Percentiles rank a stretch among this genome's conserved stretches.
phyloP scores from a whole-genome alignment of 2,329 filamentous ascomycete genomes.

The Fusarium longipes region DNA sequence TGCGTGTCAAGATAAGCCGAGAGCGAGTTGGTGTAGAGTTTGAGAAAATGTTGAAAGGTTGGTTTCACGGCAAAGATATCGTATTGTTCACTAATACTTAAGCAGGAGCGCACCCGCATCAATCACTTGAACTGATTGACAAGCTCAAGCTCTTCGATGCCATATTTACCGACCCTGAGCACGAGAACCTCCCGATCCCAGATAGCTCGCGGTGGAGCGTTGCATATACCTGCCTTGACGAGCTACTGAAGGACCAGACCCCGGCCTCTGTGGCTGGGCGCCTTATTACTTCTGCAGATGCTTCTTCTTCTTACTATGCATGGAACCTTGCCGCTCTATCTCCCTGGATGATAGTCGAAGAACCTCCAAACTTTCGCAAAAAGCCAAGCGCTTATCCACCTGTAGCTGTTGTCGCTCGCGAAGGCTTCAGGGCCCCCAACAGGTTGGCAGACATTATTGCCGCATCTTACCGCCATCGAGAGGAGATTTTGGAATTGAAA shows the following conservation, averaged over 20 bases:
- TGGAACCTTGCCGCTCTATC: slow-evolving; percentile 82
- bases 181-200: slow-evolving; percentile 63
- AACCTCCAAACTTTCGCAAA: slow-evolving; percentile 56
- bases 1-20: slow-evolving; percentile 90
- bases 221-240: slow-evolving; percentile 72
- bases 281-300: slow-evolving; percentile 72
- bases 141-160: slow-evolving; percentile 74
- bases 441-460: slow-evolving; percentile 76
- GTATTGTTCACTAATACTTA: slow-evolving; percentile 1
- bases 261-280: slow-evolving; percentile 62
- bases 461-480: slow-evolving; percentile 70
- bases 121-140: slow-evolving; percentile 73
- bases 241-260: slow-evolving; percentile 58
- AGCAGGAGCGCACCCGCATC: slow-evolving; percentile 67
- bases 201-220: slow-evolving; percentile 69
- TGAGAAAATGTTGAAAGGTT: slow-evolving; percentile 88
- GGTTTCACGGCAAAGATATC: background rate
- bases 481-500: slow-evolving; percentile 73
- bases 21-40: slow-evolving; percentile 89
- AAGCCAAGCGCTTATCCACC: slow-evolving; percentile 65
- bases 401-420: slow-evolving; percentile 67
- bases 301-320: slow-evolving; percentile 74
- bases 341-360: slow-evolving; percentile 72
- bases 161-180: slow-evolving; percentile 77
- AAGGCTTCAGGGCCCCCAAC: slow-evolving; percentile 84